These are phyloP conservation scores for Polygonum maritimum DNA, from an alignment of 148 eudicot species.

Conservation along the genomic window DNA sequence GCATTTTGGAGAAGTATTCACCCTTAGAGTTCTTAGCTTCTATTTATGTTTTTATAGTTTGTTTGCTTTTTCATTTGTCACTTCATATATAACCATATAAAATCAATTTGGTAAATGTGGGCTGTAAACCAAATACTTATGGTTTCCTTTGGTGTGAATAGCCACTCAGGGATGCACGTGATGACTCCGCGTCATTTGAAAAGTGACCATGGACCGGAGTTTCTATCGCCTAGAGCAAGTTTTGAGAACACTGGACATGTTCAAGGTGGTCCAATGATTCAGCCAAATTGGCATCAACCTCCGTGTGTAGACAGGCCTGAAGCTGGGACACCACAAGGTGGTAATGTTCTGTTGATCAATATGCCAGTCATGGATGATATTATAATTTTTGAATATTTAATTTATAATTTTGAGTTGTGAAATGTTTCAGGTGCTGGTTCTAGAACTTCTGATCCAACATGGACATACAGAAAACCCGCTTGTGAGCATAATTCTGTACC, in stretches of 20 bases:
- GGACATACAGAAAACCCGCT: slow-evolving; percentile 51
- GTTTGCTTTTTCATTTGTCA: background rate
- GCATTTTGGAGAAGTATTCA: background rate
- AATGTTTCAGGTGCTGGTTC: slow-evolving; percentile 29
- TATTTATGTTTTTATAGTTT: background rate
- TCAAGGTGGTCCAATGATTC: slow-evolving; percentile 38
- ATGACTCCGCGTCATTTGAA: slow-evolving; percentile 21
- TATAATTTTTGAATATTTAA: slow-evolving; percentile 10
- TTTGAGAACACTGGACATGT: slow-evolving; percentile 38
- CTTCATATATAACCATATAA: background rate
- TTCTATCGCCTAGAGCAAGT: slow-evolving; percentile 52
- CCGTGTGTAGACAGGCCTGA: slow-evolving; percentile 28
- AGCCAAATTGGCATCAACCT: slow-evolving; percentile 32
- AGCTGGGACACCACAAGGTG: slow-evolving; percentile 29
- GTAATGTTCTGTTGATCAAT: slow-evolving; percentile 10
- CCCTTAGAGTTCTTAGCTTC: background rate
- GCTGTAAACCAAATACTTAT: background rate
- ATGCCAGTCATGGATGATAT: background rate
- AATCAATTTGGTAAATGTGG: background rate
- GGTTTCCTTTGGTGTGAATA: slow-evolving; percentile 15
- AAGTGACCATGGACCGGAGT: slow-evolving; percentile 38
- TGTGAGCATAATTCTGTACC: slow-evolving; percentile 33
- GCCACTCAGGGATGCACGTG: slow-evolving; percentile 36
- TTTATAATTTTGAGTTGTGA: slow-evolving; percentile 5
- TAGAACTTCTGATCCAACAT: slow-evolving; percentile 43